Conservation (phyloP, 2,329 filamentous ascomycete genomes). For the Ophiostoma sp. region DNA sequence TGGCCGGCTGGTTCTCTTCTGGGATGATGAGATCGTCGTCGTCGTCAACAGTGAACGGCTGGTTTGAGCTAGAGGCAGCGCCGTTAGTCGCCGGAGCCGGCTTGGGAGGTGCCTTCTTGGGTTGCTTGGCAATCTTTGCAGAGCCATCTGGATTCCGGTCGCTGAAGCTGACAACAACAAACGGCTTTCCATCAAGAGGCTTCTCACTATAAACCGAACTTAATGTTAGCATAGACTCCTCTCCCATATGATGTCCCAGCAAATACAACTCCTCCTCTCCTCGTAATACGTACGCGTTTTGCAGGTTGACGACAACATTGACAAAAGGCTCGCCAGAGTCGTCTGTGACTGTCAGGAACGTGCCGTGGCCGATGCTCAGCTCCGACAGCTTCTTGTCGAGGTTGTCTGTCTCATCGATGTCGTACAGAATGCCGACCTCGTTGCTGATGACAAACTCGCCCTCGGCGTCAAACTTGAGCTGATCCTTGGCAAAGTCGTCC, state of each 20-base stretch:
- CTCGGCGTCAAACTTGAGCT: constrained; percentile 71
- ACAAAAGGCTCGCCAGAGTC: constrained; percentile 73
- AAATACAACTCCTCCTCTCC: background rate
- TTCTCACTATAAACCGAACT: constrained; percentile 37
- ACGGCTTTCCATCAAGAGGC: constrained; percentile 52
- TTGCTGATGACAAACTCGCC: constrained; percentile 76
- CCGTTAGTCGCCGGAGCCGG: constrained; percentile 44
- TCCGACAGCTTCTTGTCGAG: constrained; percentile 76
- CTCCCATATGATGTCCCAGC: background rate
- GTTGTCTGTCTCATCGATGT: constrained; percentile 86
- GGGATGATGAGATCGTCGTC: constrained; percentile 40
- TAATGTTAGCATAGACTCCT: background rate
- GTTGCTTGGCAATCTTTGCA: constrained; percentile 21
- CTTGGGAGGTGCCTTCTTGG: constrained; percentile 49
- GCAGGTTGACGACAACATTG: constrained; percentile 69
- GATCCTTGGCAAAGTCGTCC: constrained; percentile 66
- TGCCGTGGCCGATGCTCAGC: constrained; percentile 70
- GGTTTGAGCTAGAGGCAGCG: constrained; percentile 36
- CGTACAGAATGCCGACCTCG: constrained; percentile 78
- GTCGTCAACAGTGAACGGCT: constrained; percentile 35
- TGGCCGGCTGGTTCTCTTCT: background rate
- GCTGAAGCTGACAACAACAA: constrained; percentile 46
- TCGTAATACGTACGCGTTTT: constrained; percentile 54
- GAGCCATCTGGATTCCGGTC: constrained; percentile 36
- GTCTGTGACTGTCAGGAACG: constrained; percentile 82